phyloP scores from a whole-genome alignment of 179 eudicot genomes.

The Pouteria campechiana region DNA sequence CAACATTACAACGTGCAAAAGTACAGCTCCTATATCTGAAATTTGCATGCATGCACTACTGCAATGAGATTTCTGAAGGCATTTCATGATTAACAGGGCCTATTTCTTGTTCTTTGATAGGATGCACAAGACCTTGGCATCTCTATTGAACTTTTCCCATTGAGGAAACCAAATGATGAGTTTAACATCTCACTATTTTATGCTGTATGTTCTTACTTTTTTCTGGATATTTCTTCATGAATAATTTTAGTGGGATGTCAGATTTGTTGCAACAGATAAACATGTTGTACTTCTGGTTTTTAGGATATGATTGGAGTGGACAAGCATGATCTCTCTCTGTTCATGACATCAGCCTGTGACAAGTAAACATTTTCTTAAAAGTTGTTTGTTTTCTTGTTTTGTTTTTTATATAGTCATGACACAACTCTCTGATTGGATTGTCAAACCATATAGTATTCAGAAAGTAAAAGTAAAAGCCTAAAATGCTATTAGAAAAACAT shows the following conservation, averaged over 20 bases:
- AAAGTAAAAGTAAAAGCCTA: too few relatives aligned
- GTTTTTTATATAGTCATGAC: too few relatives aligned
- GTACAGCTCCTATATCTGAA: too few relatives aligned
- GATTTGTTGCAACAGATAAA: background rate
- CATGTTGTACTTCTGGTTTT: constrained; percentile 2
- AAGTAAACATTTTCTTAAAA: constrained; percentile 33
- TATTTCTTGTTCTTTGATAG: constrained; percentile 25
- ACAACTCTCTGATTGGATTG: too few relatives aligned
- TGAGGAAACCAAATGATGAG: constrained; percentile 48
- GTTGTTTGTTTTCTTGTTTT: background rate
- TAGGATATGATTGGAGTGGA: constrained; percentile 95
- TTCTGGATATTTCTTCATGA: constrained; percentile 1
- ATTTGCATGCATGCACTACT: background rate
- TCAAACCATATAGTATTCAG: too few relatives aligned
- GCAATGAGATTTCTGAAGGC: constrained; percentile 1
- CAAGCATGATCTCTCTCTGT: constrained; percentile 53
- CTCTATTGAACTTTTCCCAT: constrained; percentile 80
- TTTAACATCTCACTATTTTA: constrained; percentile 71
- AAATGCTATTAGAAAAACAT: too few relatives aligned
- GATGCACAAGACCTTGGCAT: constrained; percentile 99
- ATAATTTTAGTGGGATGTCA: background rate
- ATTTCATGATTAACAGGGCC: background rate
- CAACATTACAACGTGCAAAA: constrained; percentile 92
- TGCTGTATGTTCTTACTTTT: constrained; percentile 44
- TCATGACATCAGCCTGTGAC: constrained; percentile 51